Conservation (phyloP, 805 yeast genomes). For the Teunomyces atbi region DNA sequence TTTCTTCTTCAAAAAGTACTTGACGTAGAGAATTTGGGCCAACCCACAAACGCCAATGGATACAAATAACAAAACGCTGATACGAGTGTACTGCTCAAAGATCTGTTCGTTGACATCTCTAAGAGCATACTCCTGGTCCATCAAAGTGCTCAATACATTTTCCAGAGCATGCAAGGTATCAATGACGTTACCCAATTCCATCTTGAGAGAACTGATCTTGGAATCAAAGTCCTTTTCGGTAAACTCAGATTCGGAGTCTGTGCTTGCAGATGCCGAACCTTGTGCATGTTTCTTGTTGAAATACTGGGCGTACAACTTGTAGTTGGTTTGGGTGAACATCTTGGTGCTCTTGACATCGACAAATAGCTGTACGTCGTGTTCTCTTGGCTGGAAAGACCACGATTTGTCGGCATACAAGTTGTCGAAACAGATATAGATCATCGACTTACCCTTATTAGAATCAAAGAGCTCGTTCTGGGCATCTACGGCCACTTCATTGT, state of each 20-base stretch:
- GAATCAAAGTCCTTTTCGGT: slow-evolving; percentile 33
- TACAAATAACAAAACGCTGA: slow-evolving; percentile 25
- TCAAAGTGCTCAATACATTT: slow-evolving; percentile 22
- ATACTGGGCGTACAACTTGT: slow-evolving; percentile 33
- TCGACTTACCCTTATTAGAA: slow-evolving; percentile 23
- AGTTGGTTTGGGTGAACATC: slow-evolving; percentile 35
- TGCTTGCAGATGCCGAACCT: slow-evolving; percentile 8
- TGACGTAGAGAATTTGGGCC: slow-evolving; percentile 30
- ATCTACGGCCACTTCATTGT: not conserved
- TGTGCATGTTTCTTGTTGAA: slow-evolving; percentile 19
- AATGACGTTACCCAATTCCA: slow-evolving; percentile 30
- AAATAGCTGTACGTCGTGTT: slow-evolving; percentile 31
- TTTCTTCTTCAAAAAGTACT: slow-evolving; percentile 28
- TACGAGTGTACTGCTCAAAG: slow-evolving; percentile 30
- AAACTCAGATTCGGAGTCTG: slow-evolving; percentile 13
- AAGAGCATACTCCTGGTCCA: slow-evolving; percentile 32
- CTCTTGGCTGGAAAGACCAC: slow-evolving; percentile 38
- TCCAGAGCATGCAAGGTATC: slow-evolving; percentile 31
- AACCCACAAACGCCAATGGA: slow-evolving; percentile 30
- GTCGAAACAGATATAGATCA: slow-evolving; percentile 41
- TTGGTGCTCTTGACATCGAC: slow-evolving; percentile 37
- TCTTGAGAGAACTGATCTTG: slow-evolving; percentile 26
- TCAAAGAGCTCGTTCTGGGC: slow-evolving; percentile 14
- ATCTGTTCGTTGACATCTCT: slow-evolving; percentile 41
- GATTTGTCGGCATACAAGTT: slow-evolving; percentile 40